These are phyloP conservation scores for Rhazya stricta DNA, from an alignment of 257 asterid genomes.

Conservation along the genomic window DNA sequence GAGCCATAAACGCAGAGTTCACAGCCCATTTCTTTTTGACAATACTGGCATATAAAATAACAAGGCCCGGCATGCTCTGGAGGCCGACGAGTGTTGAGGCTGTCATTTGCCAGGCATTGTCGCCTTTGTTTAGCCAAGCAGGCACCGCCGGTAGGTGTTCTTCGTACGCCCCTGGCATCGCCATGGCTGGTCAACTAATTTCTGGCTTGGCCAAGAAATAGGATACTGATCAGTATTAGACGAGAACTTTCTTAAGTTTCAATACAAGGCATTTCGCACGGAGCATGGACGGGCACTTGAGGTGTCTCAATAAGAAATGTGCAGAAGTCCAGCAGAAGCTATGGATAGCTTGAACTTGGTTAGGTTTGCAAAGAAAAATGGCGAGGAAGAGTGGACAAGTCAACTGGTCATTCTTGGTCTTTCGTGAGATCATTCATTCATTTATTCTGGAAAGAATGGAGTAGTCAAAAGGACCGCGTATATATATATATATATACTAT, in stretches of 20 bases:
- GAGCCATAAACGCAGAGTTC: constrained; percentile 94
- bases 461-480: no score
- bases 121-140: constrained; percentile 87
- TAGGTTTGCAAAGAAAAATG: neutral
- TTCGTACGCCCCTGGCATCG: constrained; percentile 31
- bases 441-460: no score
- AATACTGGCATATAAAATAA: constrained; percentile 80
- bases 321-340: neutral
- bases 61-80: constrained; percentile 91
- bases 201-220: neutral
- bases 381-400: neutral
- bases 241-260: neutral
- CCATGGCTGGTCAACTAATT: constrained; percentile 11
- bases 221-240: neutral
- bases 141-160: constrained; percentile 50
- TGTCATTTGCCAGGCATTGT: constrained; percentile 94
- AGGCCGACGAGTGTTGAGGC: constrained; percentile 86
- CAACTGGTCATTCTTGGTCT: neutral
- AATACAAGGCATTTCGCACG: no score
- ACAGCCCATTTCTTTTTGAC: constrained; percentile 97
- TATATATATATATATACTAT: no score
- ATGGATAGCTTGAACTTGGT: neutral
- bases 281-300: neutral
- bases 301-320: neutral
- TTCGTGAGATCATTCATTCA: neutral